phyloP scores from a whole-genome alignment of 805 yeast species.

The Zygoascus biomembranicola region DNA sequence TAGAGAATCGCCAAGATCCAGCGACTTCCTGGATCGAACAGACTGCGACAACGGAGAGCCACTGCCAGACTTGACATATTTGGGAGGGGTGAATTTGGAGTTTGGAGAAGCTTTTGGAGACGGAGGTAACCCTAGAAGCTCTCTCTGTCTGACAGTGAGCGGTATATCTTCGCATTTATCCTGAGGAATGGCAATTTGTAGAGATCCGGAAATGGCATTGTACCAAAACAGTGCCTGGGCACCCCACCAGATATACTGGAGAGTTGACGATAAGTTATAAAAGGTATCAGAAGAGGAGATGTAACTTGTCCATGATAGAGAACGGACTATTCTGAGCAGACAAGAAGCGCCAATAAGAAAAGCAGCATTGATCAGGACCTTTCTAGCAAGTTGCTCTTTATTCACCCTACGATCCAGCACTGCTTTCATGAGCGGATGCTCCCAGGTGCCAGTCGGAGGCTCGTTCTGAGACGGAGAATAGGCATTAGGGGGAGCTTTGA shows the following conservation, averaged over 20 bases:
- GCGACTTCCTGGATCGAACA: background rate
- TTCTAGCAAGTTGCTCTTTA: slow-evolving; percentile 34
- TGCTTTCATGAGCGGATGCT: slow-evolving; percentile 18
- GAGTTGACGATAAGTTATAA: slow-evolving; percentile 2
- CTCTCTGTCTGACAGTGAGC: slow-evolving; percentile 20
- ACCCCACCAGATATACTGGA: slow-evolving; percentile 13
- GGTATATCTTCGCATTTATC: slow-evolving; percentile 22
- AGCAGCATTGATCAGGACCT: slow-evolving; percentile 30
- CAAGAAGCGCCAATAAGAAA: slow-evolving; percentile 15
- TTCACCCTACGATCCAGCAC: slow-evolving; percentile 32
- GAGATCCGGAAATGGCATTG: slow-evolving; percentile 12
- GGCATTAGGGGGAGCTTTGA: slow-evolving; percentile 11
- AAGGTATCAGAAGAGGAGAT: background rate
- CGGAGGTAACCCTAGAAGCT: slow-evolving; percentile 24
- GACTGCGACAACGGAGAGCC: slow-evolving; percentile 3
- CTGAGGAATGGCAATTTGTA: slow-evolving; percentile 8
- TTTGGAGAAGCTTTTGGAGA: slow-evolving; percentile 13
- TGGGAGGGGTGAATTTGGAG: slow-evolving; percentile 20
- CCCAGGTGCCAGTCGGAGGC: slow-evolving; percentile 21
- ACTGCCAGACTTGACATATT: slow-evolving; percentile 16
- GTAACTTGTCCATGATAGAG: slow-evolving; percentile 12
- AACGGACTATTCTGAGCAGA: slow-evolving; percentile 8
- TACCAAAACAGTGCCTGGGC: slow-evolving; percentile 14
- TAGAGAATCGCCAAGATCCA: background rate
- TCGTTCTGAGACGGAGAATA: slow-evolving; percentile 7